Base-by-base conservation (phyloP, 768 basidiomycete genomes). In the Naganishia antarctica region DNA sequence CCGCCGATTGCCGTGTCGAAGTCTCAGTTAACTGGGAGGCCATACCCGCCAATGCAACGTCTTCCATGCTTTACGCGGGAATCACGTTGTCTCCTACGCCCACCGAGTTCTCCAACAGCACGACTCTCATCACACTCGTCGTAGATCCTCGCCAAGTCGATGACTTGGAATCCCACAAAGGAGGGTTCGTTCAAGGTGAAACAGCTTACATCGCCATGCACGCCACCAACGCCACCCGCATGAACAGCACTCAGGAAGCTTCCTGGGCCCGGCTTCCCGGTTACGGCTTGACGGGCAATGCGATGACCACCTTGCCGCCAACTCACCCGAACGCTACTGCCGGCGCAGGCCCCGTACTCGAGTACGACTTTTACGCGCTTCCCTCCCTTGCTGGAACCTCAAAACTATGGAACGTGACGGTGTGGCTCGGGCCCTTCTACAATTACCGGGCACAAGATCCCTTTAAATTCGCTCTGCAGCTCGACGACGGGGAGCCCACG, bases 121-220 rank as follows among this genome's bases (percentile, higher is more conserved):
- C 34, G 4, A 58, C 60, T 7, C 68, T 71, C 64, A 68, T 71
- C 6, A 73, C 70, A 3, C 57, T 74, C 26, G 26, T 59, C 6
- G 65, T 66, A 7, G 72, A 73, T 8, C 45, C 61, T 25, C n/a
- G 34, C 6, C 37, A 32, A 32, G 53, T 21, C 26, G 23, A 18
- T 11, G 28, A 41, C 16, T 21, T 62, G 1, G 46, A 49, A 3
- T 43, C 31, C 1, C 50, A 69, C 41, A 62, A 70, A 31, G 74
- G 66, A 51, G 47, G 69, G 70, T 84, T 85, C 3, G 85, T 86
- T 67, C 82, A 88, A 26, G 85, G 87, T 67, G 84, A 82, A 23
- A 81, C 83, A 46, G 85, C 86, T 13, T 83, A 81, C 21, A 79
- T 88, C 43, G 83, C 84, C 0, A 85, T 87, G 29, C 86, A 88